phyloP scores from a whole-genome alignment of 1,139 yeast genomes.

The Debaryomyces subglobosus region DNA sequence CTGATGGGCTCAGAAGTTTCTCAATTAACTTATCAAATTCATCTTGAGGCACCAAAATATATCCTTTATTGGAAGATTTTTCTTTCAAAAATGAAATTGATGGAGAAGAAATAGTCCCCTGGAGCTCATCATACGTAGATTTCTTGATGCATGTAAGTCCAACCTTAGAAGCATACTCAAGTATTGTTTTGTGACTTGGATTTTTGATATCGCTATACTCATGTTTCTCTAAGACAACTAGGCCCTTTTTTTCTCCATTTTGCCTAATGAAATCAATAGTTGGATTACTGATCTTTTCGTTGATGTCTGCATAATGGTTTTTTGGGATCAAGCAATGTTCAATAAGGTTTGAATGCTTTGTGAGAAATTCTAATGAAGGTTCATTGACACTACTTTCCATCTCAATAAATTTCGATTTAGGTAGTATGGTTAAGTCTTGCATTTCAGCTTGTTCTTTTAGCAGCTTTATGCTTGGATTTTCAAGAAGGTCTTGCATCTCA shows the following conservation, averaged over 20 bases:
- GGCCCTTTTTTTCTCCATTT: constrained; percentile 23
- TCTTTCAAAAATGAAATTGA: constrained; percentile 16
- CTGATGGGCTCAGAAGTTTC: constrained; percentile 25
- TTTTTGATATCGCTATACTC: constrained; percentile 18
- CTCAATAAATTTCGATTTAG: constrained; percentile 2
- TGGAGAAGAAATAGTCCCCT: constrained; percentile 9
- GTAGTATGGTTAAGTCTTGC: not conserved
- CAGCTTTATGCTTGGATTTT: constrained; percentile 25
- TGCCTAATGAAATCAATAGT: constrained; percentile 21
- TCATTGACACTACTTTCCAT: constrained; percentile 12
- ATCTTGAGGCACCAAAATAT: constrained; percentile 9
- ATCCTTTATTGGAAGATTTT: constrained; percentile 15
- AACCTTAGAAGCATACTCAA: constrained; percentile 17
- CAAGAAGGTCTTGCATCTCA: constrained; percentile 9
- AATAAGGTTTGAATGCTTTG: constrained; percentile 20
- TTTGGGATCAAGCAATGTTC: constrained; percentile 23
- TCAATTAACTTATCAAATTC: constrained; percentile 20
- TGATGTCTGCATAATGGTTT: constrained; percentile 23
- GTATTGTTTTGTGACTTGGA: constrained; percentile 21
- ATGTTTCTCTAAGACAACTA: constrained; percentile 20
- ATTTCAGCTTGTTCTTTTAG: constrained; percentile 18
- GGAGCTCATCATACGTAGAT: constrained; percentile 10
- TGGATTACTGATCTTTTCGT: constrained; percentile 19
- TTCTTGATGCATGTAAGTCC: constrained; percentile 16
- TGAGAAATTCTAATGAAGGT: constrained; percentile 23